These are phyloP conservation scores for Beauveria brongniartii DNA, from an alignment of 2,329 filamentous ascomycete genomes.

Conservation along the genomic window DNA sequence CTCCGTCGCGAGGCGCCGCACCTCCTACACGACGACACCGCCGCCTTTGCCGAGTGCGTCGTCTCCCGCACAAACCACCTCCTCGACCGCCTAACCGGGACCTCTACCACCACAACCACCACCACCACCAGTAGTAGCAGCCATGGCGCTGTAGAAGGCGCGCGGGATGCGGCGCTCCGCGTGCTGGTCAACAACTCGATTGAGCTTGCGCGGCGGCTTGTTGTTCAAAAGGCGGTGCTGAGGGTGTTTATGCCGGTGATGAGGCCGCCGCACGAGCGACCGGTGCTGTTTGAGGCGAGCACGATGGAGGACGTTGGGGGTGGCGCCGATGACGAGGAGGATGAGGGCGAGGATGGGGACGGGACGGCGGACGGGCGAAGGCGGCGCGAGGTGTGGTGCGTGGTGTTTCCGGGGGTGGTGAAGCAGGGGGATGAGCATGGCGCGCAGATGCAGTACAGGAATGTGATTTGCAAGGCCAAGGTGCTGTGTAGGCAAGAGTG, in stretches of 20 bases:
- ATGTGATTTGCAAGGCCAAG: slow-evolving; percentile 58
- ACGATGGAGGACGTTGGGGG: slow-evolving; percentile 61
- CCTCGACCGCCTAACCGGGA: slow-evolving; percentile 40
- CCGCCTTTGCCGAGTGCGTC: slow-evolving; percentile 32
- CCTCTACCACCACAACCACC: neutral
- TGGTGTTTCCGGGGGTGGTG: slow-evolving; percentile 56
- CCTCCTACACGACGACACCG: slow-evolving; percentile 39
- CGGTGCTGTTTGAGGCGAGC: slow-evolving; percentile 44
- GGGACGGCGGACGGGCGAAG: slow-evolving; percentile 34
- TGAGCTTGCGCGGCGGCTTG: slow-evolving; percentile 47
- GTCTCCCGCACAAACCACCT: slow-evolving; percentile 40
- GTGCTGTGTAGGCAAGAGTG: slow-evolving; percentile 48
- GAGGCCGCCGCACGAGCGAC: slow-evolving; percentile 38
- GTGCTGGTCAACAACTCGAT: slow-evolving; percentile 44
- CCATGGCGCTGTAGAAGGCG: slow-evolving; percentile 17
- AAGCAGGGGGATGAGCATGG: slow-evolving; percentile 60
- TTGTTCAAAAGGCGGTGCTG: slow-evolving; percentile 51
- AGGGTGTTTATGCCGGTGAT: slow-evolving; percentile 47
- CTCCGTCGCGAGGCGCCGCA: slow-evolving; percentile 44
- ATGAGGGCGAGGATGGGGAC: slow-evolving; percentile 45
- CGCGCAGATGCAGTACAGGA: slow-evolving; percentile 50
- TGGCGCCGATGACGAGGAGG: slow-evolving; percentile 47
- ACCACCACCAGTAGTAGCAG: too few relatives aligned
- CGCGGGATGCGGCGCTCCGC: slow-evolving; percentile 45
- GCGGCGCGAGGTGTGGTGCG: slow-evolving; percentile 47